Evolutionary conservation across 1,139 yeast genomes (phyloP), one percentile per base, ranked within the genome.

Genomic region (Sugiyamaella grinbergsii): DNA sequence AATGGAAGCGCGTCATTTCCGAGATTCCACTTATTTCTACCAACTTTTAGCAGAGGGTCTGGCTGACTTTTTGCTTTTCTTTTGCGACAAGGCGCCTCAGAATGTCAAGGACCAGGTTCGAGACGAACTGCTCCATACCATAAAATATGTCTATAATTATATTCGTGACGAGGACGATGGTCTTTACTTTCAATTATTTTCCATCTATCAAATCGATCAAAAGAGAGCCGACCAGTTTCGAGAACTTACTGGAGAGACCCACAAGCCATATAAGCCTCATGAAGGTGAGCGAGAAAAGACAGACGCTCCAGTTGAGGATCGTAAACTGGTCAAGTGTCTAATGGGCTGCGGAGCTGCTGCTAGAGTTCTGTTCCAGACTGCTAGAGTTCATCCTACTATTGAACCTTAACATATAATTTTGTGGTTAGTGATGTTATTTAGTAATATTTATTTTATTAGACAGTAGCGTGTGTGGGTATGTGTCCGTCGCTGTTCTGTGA

Each of bases 281-380:
- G 73, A 70, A 13, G 83, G 78, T 49, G 81, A 78, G 63, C 71
- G 79, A 29, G 73, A 65, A 37, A 64, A 67, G 42, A 60, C 58
- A n/a, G 75, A 72, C 46, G 78, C 72, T 18, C 60, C 63, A 1
- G 50, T 55, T 22, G 71, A 64, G 38, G 54, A 70, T 54, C 58
- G 79, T 68, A 63, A 76, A 55, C 63, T 73, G 55, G 73, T 71
- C 18, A 81, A 82, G 63, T 79, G 83, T 53, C 70, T 83, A 58
- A 82, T 83, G 73, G 85, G 85, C 1, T 72, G 74, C 47, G 88
- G 81, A 7, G 72, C 85, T 5, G 89, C 88, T 16, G 87, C 88
- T 3, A 73, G 89, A 59, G 76, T 80, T 3, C 82, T 83, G 66
- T 81, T 82, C 68, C 88, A 82, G 65, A 83, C 83, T 34, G 88